Conservation (phyloP, 768 basidiomycete species). For the Suillus plorans region DNA sequence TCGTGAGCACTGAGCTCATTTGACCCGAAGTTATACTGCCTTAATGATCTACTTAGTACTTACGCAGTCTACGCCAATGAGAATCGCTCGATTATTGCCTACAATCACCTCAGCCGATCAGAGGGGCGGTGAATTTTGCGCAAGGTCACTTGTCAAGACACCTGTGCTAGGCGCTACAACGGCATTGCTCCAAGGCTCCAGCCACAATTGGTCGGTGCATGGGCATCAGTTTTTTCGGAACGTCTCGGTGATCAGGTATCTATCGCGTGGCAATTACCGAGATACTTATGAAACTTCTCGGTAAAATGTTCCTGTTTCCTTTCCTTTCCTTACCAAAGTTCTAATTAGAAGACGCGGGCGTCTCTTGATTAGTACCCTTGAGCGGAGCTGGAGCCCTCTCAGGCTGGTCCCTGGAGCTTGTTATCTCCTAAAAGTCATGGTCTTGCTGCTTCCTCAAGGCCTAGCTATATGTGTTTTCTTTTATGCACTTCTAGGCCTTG, state of each 20-base stretch:
- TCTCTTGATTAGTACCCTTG: constrained; percentile 8
- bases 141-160: neutral
- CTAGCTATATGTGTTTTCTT: constrained; percentile 2
- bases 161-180: constrained; percentile 1
- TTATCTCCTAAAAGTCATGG: constrained; percentile 13
- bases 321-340: constrained; percentile 6
- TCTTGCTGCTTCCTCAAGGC: constrained; percentile 8
- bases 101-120: neutral
- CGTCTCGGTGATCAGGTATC: constrained; percentile 2
- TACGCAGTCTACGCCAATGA: neutral
- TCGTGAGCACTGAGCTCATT: neutral
- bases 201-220: neutral
- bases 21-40: neutral
- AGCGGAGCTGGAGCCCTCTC: constrained; percentile 9
- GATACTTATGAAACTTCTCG: constrained; percentile 4
- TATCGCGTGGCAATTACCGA: neutral
- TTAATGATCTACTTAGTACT: neutral
- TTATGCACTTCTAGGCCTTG: neutral
- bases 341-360: constrained; percentile 11
- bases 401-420: constrained; percentile 17
- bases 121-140: neutral
- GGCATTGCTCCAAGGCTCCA: neutral
- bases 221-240: neutral
- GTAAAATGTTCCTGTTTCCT: constrained; percentile 1
- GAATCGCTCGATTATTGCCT: neutral